These are phyloP conservation scores for Populus euphratica DNA, from an alignment of 345 rosid species.

Conservation along the genomic window DNA sequence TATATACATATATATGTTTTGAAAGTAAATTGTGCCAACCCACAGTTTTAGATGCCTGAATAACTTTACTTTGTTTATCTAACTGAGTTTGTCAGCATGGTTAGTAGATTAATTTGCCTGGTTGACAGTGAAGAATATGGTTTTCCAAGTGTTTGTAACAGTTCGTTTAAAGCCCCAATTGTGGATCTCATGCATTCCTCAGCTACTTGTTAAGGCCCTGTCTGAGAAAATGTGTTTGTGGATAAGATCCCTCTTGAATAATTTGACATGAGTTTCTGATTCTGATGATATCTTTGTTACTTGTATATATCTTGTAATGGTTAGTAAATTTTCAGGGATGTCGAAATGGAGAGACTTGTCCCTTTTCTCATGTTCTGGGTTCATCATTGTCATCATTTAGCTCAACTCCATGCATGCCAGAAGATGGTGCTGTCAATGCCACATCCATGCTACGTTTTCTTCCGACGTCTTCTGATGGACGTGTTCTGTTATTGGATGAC, in stretches of 20 bases:
- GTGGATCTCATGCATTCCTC: neutral
- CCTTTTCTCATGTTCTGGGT: slow-evolving; percentile 56
- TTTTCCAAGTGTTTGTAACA: neutral
- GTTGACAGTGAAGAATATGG: neutral
- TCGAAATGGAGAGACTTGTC: slow-evolving; percentile 67
- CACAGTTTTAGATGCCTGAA: neutral
- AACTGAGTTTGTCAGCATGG: neutral
- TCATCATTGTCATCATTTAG: slow-evolving; percentile 20
- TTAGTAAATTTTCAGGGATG: slow-evolving; percentile 65
- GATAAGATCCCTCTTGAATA: neutral
- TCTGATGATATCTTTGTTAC: neutral
- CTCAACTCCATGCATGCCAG: slow-evolving; percentile 47
- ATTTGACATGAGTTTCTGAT: neutral
- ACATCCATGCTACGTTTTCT: slow-evolving; percentile 45
- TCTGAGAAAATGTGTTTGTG: neutral
- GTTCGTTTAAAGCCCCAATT: neutral
- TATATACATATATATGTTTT: neutral
- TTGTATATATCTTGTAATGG: slow-evolving; percentile 9
- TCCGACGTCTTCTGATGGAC: slow-evolving; percentile 47
- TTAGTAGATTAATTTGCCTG: neutral
- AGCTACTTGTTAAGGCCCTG: neutral
- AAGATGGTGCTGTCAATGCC: slow-evolving; percentile 45
- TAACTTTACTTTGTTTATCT: neutral
- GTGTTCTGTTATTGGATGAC: slow-evolving; percentile 70
- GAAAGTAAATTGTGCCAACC: neutral